phyloP scores from a whole-genome alignment of 768 basidiomycete species.

The Boletales sp. region DNA sequence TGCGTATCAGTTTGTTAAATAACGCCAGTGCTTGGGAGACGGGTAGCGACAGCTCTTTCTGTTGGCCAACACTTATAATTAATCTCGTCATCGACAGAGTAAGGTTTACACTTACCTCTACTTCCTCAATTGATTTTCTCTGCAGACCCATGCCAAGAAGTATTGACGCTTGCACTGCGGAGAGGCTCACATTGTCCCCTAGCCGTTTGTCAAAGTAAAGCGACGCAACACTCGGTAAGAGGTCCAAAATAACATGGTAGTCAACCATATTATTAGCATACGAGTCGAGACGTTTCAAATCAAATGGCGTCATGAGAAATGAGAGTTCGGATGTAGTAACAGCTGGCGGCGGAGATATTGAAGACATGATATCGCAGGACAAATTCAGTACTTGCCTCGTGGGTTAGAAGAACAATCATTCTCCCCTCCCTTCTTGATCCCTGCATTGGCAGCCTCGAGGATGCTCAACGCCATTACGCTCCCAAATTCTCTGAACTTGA shows the following conservation, averaged over 20 bases:
- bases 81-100: neutral
- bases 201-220: constrained; percentile 81
- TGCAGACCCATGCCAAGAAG: constrained; percentile 87
- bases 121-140: constrained; percentile 82
- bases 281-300: constrained; percentile 91
- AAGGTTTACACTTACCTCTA: constrained; percentile 57
- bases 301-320: constrained; percentile 80
- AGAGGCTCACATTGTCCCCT: constrained; percentile 62
- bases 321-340: constrained; percentile 45
- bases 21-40: constrained; percentile 86
- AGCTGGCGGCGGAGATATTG: constrained; percentile 5
- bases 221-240: constrained; percentile 76
- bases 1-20: constrained; percentile 87
- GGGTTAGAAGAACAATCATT: constrained; percentile 24
- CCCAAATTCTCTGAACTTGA: constrained; percentile 92
- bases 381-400: constrained; percentile 31
- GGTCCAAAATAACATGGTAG: constrained; percentile 92
- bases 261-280: constrained; percentile 96
- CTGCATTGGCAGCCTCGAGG: constrained; percentile 76
- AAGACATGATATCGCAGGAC: neutral
- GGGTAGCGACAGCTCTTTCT: constrained; percentile 79
- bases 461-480: constrained; percentile 84
- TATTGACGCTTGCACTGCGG: constrained; percentile 89
- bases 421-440: constrained; percentile 44
- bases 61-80: constrained; percentile 3